Base-by-base conservation (phyloP, 441 rosid species). In the Euphorbia corollata region DNA sequence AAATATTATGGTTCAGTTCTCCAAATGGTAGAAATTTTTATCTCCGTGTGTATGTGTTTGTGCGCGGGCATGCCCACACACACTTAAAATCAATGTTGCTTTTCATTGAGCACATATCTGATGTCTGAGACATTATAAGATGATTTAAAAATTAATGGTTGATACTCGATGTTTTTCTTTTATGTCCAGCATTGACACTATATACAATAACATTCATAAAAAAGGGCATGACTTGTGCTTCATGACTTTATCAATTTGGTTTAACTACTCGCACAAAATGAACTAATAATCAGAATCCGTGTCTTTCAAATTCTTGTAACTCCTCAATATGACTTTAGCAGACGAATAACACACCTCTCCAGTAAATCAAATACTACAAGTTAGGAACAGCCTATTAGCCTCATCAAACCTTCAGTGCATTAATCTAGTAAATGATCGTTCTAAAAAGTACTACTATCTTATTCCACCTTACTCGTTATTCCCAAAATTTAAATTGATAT, bases 1-100 rank as follows among this genome's bases (percentile, higher is more conserved):
- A 19, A 32, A 73, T 63, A 18, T 36, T 10, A 48, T 18, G 13
- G 48, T 65, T 68, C 57, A 57, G 39, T 58, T 58, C 23, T 56
- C 30, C 38, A 23, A 51, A 15, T 41, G 53, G 54, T 39, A 36
- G 65, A 64, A 30, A 63, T 41, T 43, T 38, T 6, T 27, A 55
- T 27, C 23, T 2, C 2, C 13, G 16, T 48, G 16, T 1, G 16
- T 48, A 48, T 48, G 16, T 16, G 19, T 13, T 47, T 6, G 13
- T 12, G 34, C 16, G 27, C 18, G 19, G n/a, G n/a, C n/a, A n/a
- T n/a, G n/a, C n/a, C 32, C 8, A 38, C 16, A 47, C 5, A 54
- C 9, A 67, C 55, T 48, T 30, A 45, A 54, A 57, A 62, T 20
- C 34, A 53, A 5, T 22, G 24, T 16, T 11, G 2, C 39, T 13